Percentiles rank a stretch among this genome's conserved stretches.
Evolutionary conservation across 192 early-diverging fungal species (phyloP).

Genomic region (Irineochytrium annulatum): DNA sequence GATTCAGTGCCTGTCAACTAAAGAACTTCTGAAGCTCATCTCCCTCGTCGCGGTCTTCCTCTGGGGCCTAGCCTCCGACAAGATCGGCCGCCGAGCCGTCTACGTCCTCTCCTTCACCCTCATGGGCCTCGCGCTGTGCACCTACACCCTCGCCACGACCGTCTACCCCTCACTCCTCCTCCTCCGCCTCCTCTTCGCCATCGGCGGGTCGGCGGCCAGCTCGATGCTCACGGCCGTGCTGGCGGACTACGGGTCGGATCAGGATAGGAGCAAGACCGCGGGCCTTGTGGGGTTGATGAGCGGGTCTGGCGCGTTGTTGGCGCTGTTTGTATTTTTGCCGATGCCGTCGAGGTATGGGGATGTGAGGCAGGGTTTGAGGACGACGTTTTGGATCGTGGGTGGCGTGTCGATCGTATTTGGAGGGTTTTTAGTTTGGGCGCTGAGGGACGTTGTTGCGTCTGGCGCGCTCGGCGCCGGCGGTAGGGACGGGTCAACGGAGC

Average conservation of each 20-base stretch:
- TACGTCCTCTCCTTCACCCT: constrained; percentile 47
- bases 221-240: constrained; percentile 68
- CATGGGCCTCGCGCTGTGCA: constrained; percentile 47
- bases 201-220: constrained; percentile 57
- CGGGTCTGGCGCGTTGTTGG: constrained; percentile 59
- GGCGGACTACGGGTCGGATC: constrained; percentile 48
- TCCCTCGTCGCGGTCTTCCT: constrained; percentile 48
- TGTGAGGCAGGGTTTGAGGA: constrained; percentile 23
- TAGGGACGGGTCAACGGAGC: not conserved
- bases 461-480: no score
- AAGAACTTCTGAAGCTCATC: no score
- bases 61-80: constrained; percentile 63
- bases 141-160: constrained; percentile 48
- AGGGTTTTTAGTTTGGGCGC: constrained; percentile 38
- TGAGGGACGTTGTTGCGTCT: no score
- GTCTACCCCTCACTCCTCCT: constrained; percentile 60
- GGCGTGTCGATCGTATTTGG: constrained; percentile 28
- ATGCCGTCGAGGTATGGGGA: constrained; percentile 39
- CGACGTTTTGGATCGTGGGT: constrained; percentile 36
- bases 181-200: constrained; percentile 60
- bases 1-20: no score
- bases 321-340: constrained; percentile 45
- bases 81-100: constrained; percentile 50
- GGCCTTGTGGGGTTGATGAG: constrained; percentile 59
- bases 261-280: constrained; percentile 38